Evolutionary conservation across 768 basidiomycete species (phyloP).

Genomic region (Exsudoporus frostii): DNA sequence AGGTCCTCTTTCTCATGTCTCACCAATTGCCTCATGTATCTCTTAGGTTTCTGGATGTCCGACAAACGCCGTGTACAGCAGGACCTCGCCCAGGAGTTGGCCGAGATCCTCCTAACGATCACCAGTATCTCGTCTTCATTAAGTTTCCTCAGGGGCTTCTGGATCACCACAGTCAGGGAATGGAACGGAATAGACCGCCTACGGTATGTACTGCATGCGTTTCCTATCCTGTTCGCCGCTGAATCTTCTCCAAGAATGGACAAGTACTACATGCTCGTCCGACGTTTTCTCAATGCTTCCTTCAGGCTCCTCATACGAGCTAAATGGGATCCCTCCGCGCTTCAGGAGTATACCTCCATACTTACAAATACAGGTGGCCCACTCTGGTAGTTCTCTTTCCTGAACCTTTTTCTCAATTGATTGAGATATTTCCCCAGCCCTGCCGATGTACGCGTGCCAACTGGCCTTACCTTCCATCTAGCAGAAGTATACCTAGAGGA

Average conservation of each 20-base stretch:
- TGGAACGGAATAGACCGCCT: conserved; percentile 92
- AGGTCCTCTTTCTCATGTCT: conserved; percentile 21
- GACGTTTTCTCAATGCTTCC: conserved; percentile 81
- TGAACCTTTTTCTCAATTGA: background rate
- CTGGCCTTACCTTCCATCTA: conserved; percentile 79
- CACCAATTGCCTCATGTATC: background rate
- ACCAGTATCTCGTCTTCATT: conserved; percentile 55
- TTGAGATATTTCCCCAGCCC: conserved; percentile 42
- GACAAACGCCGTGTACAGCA: conserved; percentile 98
- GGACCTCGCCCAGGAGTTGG: conserved; percentile 79
- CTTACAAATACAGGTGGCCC: conserved; percentile 71
- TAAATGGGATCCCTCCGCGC: conserved; percentile 59
- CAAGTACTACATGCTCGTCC: conserved; percentile 95
- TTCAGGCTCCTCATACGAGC: conserved; percentile 74
- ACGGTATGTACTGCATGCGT: conserved; percentile 49
- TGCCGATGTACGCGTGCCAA: conserved; percentile 68
- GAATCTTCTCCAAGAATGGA: conserved; percentile 62
- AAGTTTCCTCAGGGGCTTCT: conserved; percentile 83
- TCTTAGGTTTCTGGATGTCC: conserved; percentile 97
- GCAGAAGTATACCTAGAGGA: conserved; percentile 90
- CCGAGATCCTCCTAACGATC: conserved; percentile 75
- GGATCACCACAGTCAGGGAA: conserved; percentile 86
- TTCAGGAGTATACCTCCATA: conserved; percentile 66
- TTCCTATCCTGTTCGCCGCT: background rate
- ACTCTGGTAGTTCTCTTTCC: conserved; percentile 56